Base-by-base conservation (phyloP, 345 rosid species). In the Rhodomyrtus tomentosa region DNA sequence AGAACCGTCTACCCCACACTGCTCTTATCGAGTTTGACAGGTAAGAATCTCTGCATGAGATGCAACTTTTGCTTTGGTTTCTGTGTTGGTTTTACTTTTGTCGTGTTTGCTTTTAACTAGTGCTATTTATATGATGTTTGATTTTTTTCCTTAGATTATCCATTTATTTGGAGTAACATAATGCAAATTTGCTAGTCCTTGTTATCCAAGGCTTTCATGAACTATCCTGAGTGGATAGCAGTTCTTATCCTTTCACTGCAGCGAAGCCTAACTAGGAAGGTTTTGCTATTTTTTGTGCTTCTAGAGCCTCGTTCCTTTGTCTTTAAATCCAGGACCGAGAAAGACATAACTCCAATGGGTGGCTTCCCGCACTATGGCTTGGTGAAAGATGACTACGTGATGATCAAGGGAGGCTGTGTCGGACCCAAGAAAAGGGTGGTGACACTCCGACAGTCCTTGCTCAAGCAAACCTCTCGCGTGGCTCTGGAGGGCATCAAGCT, bases 391-490 rank as follows among this genome's bases (percentile, higher is more conserved):
- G 98, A 95, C 82, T 95, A 91, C 48, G 16, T 95, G 83, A 93
- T 95, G 95, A 90, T 95, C 72, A 95, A 93, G 91, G 98, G 98
- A 83, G 91, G 95, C 88, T 93, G 95, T 83, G 93, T 91, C 80
- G 98, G 98, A 82, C 94, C 98, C 14, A 95, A 93, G 95, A 95
- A 95, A 94, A 92, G 98, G 84, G 98, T 95, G 6, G 96, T 93
- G 25, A 95, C 98, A 2, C 93, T 95, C 16, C 89, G 98, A 16
- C 94, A 89, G 87, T 88, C 98, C 1, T 87, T 95, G 38, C 92
- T 93, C 29, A 88, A 87, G 5, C 98, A 95, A 90, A 95, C 98
- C 8, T 93, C 98, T 25, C 93, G 98, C 21, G 56, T 91, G 59
- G 96, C 98, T 29, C 73, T 91, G 14, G 96, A 95, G 85, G 91